phyloP scores from a whole-genome alignment of 192 early-diverging fungal genomes.

The Spizellomyces punctatus region DNA sequence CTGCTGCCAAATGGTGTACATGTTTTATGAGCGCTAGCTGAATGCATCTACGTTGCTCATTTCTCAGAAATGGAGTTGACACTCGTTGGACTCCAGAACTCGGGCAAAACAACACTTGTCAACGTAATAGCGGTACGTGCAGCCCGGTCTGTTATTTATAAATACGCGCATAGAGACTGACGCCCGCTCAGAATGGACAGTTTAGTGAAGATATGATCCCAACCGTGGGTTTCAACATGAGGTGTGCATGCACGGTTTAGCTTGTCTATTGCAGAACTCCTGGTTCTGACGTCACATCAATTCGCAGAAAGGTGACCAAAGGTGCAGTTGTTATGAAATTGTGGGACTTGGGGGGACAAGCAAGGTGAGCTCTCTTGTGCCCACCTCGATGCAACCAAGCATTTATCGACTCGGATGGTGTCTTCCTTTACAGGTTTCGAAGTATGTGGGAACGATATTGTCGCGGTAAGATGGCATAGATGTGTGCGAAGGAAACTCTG shows the following conservation, averaged over 20 bases:
- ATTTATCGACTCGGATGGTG: no score
- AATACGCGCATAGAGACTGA: not conserved
- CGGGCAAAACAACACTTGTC: constrained; percentile 62
- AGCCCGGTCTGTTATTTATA: not conserved
- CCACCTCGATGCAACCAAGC: not conserved
- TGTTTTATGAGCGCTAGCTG: constrained; percentile 1
- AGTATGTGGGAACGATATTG: constrained; percentile 91
- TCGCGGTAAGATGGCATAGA: constrained; percentile 39
- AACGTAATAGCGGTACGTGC: constrained; percentile 57
- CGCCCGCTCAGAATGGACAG: constrained; percentile 39
- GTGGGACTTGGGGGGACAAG: constrained; percentile 99
- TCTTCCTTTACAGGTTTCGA: constrained; percentile 59
- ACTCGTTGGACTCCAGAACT: constrained; percentile 62
- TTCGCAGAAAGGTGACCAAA: constrained; percentile 56
- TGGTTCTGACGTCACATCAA: not conserved
- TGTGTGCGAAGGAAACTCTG: not conserved
- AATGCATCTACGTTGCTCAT: constrained; percentile 42
- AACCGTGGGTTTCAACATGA: constrained; percentile 99
- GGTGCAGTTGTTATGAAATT: constrained; percentile 91
- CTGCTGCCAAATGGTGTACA: not conserved
- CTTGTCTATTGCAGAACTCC: not conserved
- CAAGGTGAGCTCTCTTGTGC: constrained; percentile 48
- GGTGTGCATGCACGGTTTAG: constrained; percentile 75
- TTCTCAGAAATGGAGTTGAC: constrained; percentile 62
- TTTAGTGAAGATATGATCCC: constrained; percentile 83